phyloP scores from a whole-genome alignment of 352 stramenopile species.

The Detonula confervacea region DNA sequence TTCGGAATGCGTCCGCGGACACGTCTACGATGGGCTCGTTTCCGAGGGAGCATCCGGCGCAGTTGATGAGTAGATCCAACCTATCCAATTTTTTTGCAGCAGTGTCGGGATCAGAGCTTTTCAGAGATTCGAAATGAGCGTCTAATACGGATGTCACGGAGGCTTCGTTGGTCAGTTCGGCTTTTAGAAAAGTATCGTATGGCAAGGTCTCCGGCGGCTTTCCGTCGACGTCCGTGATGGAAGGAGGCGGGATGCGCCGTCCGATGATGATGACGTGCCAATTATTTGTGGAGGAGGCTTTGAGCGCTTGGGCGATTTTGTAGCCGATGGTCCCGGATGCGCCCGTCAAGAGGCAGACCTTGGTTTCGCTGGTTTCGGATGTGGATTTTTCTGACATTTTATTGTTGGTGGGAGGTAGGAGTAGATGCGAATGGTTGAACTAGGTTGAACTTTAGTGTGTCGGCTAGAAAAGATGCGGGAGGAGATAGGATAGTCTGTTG shows the following conservation, averaged over 20 bases:
- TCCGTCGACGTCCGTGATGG: constrained; percentile 27
- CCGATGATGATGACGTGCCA: constrained; percentile 62
- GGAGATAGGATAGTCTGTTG: no score
- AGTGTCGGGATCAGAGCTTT: constrained; percentile 20
- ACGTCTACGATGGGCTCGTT: constrained; percentile 64
- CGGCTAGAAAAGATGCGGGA: no score
- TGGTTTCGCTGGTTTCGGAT: constrained; percentile 7
- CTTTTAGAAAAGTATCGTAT: constrained; percentile 48
- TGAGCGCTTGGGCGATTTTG: constrained; percentile 60
- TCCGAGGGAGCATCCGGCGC: constrained; percentile 69
- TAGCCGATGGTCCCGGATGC: constrained; percentile 65
- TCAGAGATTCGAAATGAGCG: constrained; percentile 38
- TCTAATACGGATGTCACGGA: constrained; percentile 35
- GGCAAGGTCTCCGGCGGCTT: constrained; percentile 11
- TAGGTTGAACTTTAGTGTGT: no score
- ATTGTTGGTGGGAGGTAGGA: no score
- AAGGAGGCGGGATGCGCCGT: constrained; percentile 26
- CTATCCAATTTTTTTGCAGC: constrained; percentile 55
- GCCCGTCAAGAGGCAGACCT: constrained; percentile 64
- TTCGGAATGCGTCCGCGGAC: constrained; percentile 56
- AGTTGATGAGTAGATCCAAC: constrained; percentile 83
- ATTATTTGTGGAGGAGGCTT: constrained; percentile 26
- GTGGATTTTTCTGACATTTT: no score
- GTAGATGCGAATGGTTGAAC: no score
- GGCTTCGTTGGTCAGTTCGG: constrained; percentile 46